Base-by-base conservation (phyloP, 257 asterid genomes). In the Rhazya stricta region DNA sequence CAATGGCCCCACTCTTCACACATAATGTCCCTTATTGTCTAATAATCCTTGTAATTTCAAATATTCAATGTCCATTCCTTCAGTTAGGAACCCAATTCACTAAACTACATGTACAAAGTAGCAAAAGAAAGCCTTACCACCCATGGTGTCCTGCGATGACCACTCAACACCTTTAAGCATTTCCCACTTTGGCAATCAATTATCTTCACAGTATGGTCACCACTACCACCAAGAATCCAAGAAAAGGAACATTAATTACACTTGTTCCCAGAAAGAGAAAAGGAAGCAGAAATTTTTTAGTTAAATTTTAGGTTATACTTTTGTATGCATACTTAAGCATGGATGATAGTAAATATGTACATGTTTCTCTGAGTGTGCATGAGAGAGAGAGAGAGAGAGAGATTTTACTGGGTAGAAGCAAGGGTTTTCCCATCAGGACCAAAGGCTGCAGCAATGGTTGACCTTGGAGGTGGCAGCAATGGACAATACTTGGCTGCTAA, bases 121-220 rank as follows among this genome's bases (percentile, higher is more conserved):
- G 71, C 70, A 73, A 78, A 83, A 83, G 82, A 79, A 58, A 79
- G 77, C 42, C 90, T 88, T 86, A 94, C 98, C 97, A 92, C 98
- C 98, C 98, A 94, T 71, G 98, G 98, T 58, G 98, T 94, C 85
- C 98, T 89, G 74, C 97, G 93, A 85, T 94, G 98, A 78, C 98
- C 98, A 76, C 90, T 94, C 81, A 94, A 87, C 83, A 92, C 97
- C 87, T 94, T 94, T 77, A 92, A 84, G 88, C 98, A 94, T 68
- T 86, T 94, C 74, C 98, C 96, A 74, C 90, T 91, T 84, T 81
- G 95, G 80, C 92, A 91, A 82, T 94, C 91, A 53, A 91, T 91
- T 81, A 94, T 90, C 90, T 94, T 94, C 74, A 94, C 97, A 0
- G 98, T 94, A 78, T 94, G 98, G 86, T 94, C 98, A 79, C 98